Percentiles rank a stretch among this genome's conserved stretches.
These are phyloP conservation scores for Beauveria varroae DNA, from an alignment of 2,329 filamentous ascomycete species.

Conservation along the genomic window DNA sequence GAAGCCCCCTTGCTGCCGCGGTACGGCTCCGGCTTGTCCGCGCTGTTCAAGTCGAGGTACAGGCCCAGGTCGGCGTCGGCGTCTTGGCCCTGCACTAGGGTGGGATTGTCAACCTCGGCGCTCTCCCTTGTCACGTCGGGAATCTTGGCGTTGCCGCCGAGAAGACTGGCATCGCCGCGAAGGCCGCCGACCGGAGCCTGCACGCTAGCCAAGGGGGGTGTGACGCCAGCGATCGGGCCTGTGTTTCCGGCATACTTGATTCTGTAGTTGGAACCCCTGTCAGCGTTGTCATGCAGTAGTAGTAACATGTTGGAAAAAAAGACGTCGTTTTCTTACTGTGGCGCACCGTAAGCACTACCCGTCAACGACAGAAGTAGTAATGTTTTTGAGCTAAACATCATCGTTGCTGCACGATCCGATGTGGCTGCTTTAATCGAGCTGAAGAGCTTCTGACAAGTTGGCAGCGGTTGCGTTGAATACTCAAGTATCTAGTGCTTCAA, in stretches of 20 bases:
- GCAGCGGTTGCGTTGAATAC: too few species aligned
- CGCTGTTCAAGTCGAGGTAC: constrained; percentile 42
- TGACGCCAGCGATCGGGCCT: constrained; percentile 33
- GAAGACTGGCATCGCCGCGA: constrained; percentile 30
- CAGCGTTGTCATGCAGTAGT: background rate
- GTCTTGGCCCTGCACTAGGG: constrained; percentile 42
- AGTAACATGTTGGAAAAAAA: background rate
- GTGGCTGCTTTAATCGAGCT: background rate
- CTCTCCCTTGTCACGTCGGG: constrained; percentile 30
- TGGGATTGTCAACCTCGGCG: constrained; percentile 29
- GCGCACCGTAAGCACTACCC: constrained; percentile 1
- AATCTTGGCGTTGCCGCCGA: constrained; percentile 32
- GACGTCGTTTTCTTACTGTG: background rate
- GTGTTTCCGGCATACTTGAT: constrained; percentile 36
- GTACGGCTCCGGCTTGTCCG: constrained; percentile 47
- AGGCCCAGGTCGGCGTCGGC: constrained; percentile 39
- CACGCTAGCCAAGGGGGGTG: constrained; percentile 29
- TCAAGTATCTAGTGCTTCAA: too few species aligned
- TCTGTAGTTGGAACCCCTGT: constrained; percentile 15
- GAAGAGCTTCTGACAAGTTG: background rate
- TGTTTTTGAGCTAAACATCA: background rate
- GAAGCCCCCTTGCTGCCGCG: constrained; percentile 41
- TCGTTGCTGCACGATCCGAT: constrained; percentile 2
- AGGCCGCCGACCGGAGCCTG: constrained; percentile 31
- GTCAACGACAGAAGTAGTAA: constrained; percentile 3